Evolutionary conservation across 306 rosid species (phyloP), one percentile per base, ranked within the genome.

Genomic region (Quercus gilva): DNA sequence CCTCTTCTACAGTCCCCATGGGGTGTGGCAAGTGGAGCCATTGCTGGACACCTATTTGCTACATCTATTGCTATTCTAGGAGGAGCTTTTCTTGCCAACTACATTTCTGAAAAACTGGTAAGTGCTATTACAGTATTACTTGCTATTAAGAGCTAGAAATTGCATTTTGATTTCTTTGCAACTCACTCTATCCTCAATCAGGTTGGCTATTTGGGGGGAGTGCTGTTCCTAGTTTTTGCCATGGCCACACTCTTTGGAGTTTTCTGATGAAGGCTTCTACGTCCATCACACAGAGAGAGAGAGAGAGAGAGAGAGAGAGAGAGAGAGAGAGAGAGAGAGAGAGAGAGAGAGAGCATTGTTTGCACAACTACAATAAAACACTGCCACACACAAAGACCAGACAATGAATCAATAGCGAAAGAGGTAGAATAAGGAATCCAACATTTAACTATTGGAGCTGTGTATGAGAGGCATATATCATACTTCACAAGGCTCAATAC

Each of bases 1-100:
- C 29, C 25, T 64, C 26, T 28, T 79, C 59, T 75, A 4, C 88
- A 96, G 98, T 91, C 99, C 78, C 99, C 98, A 13, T 93, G 96
- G 98, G 99, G 99, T 55, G 98, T 91, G 83, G 99, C 97, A 5
- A 82, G 97, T 41, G 99, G 99, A 81, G 98, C 98, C 80, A 93
- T 88, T 53, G 95, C 92, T 4, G 98, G 98, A 67, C 98, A 96
- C 76, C 70, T 92, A 3, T 83, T 96, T 6, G 98, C 98, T 6
- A 96, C 99, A 25, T 71, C 84, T 58, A 82, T 93, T 67, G 98
- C 98, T 4, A 89, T 93, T 79, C 83, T 90, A 12, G 98, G 98
- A 81, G 99, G 99, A 61, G 97, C 98, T 63, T 79, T 96, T 76
- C 99, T 93, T 65, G 97, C 98, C 80, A 88, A 89, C 68, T 90